Percentiles rank a stretch among this genome's conserved stretches.
Conservation (phyloP, 1,284 basidiomycete genomes). For the Cutaneotrichosporon spelunceum region DNA sequence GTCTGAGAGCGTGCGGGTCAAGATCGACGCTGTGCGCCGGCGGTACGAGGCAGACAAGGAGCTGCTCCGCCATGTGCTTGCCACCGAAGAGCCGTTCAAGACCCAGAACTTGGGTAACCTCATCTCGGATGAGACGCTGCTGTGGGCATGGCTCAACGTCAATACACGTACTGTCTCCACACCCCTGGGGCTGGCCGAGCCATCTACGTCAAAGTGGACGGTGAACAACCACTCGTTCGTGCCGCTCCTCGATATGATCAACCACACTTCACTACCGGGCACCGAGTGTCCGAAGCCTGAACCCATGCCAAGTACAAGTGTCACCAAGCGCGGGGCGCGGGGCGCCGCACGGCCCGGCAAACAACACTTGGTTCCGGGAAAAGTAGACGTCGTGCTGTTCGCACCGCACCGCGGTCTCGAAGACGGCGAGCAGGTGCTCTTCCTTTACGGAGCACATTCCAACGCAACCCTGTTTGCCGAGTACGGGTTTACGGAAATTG, state of each 20-base stretch:
- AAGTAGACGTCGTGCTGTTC: constrained; percentile 57
- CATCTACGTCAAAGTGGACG: constrained; percentile 35
- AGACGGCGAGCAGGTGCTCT: constrained; percentile 62
- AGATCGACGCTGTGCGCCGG: constrained; percentile 56
- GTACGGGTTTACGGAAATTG: constrained; percentile 69
- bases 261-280: constrained; percentile 58
- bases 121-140: constrained; percentile 54
- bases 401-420: constrained; percentile 56
- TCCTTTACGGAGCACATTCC: constrained; percentile 72
- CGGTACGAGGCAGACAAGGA: constrained; percentile 64
- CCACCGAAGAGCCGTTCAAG: constrained; percentile 35
- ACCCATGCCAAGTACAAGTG: constrained; percentile 25
- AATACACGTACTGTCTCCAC: constrained; percentile 83
- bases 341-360: constrained; percentile 44
- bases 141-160: constrained; percentile 88
- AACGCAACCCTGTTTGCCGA: constrained; percentile 73
- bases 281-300: constrained; percentile 29
- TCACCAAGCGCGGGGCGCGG: constrained; percentile 10
- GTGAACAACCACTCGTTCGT: constrained; percentile 73
- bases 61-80: constrained; percentile 49
- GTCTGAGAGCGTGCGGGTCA: constrained; percentile 57
- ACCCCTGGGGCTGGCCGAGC: constrained; percentile 61
- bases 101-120: constrained; percentile 28
- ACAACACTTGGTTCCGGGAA: constrained; percentile 50
- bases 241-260: constrained; percentile 80